A percentile compares a stretch with the other conserved stretches of the same genome.
phyloP scores from a whole-genome alignment of 2,329 filamentous ascomycete species.

The Coleophoma cylindrospora region DNA sequence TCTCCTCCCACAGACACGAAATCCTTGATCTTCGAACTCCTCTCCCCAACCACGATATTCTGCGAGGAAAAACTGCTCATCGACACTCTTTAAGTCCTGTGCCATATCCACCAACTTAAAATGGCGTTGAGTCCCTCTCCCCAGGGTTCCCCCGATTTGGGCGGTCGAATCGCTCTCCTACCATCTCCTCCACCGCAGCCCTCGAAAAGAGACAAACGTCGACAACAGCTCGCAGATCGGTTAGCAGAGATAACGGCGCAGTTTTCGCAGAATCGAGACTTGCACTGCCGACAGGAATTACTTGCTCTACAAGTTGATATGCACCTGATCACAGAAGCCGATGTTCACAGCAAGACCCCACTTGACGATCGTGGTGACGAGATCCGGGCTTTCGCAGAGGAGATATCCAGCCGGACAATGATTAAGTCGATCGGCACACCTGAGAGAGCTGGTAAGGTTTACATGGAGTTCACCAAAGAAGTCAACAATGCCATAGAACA shows the following conservation, averaged over 20 bases:
- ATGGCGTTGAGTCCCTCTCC: slow-evolving; percentile 23
- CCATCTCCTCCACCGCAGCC: slow-evolving; percentile 25
- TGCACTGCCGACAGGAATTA: slow-evolving; percentile 82
- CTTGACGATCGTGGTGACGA: slow-evolving; percentile 49
- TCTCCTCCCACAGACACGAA: slow-evolving; percentile 11
- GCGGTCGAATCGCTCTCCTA: slow-evolving; percentile 18
- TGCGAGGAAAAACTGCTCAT: neutral
- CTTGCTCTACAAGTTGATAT: slow-evolving; percentile 91
- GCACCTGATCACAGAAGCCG: slow-evolving; percentile 76
- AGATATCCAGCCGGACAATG: slow-evolving; percentile 17
- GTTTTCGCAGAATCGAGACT: slow-evolving; percentile 76
- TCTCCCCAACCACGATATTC: neutral
- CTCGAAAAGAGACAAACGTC: slow-evolving; percentile 88
- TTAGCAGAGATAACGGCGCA: slow-evolving; percentile 70
- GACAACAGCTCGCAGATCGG: slow-evolving; percentile 75
- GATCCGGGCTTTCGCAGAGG: slow-evolving; percentile 28
- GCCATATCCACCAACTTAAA: neutral
- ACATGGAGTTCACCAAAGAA: slow-evolving; percentile 78
- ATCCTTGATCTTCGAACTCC: neutral
- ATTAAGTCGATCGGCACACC: slow-evolving; percentile 35
- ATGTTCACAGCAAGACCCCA: slow-evolving; percentile 70
- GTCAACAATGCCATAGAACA: slow-evolving; percentile 86
- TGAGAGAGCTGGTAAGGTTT: slow-evolving; percentile 72
- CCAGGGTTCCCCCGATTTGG: slow-evolving; percentile 21
- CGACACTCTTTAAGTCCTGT: neutral